A percentile compares a stretch with the other conserved stretches of the same genome.
These are phyloP conservation scores for Capsicum pubescens DNA, from an alignment of 257 asterid genomes.

Conservation along the genomic window DNA sequence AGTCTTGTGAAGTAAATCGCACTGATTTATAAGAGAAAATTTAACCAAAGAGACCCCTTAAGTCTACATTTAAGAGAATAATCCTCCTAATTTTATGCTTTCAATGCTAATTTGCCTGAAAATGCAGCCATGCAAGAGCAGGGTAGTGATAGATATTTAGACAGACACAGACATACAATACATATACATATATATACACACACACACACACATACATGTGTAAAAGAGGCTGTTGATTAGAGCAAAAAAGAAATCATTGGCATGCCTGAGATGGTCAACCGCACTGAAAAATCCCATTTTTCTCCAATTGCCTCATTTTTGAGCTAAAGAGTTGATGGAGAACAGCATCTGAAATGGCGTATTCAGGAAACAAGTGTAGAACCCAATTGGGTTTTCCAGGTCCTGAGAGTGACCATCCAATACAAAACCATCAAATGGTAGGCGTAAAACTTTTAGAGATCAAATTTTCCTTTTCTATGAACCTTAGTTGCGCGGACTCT, in stretches of 20 bases:
- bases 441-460: background rate
- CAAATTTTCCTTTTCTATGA: background rate
- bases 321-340: background rate
- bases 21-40: background rate
- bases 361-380: no score
- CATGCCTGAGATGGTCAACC: background rate
- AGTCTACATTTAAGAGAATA: background rate
- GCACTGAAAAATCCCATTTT: background rate
- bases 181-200: background rate
- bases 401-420: no score
- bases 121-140: background rate
- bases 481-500: no score
- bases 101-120: background rate
- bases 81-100: background rate
- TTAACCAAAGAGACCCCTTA: background rate
- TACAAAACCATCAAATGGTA: background rate
- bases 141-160: background rate
- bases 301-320: conserved; percentile 1
- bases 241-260: background rate
- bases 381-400: no score
- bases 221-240: background rate
- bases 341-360: background rate
- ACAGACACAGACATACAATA: background rate
- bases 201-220: background rate
- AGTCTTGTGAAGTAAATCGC: no score